A percentile compares a stretch with the other conserved stretches of the same genome.
phyloP scores from a whole-genome alignment of 140 eudicot genomes.

The Artemisia princeps region DNA sequence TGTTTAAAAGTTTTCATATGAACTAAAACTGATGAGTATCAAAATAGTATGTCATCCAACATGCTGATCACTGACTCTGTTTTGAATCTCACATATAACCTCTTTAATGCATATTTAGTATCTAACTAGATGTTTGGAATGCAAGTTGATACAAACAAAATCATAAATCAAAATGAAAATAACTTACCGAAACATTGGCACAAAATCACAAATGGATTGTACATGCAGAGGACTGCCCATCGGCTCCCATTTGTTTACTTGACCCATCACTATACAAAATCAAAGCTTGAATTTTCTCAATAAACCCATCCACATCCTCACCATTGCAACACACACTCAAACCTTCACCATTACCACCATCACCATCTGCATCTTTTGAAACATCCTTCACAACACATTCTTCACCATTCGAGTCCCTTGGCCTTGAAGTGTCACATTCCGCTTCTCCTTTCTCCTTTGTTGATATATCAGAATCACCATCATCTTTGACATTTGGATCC shows the following conservation, averaged over 20 bases:
- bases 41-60: not conserved
- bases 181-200: constrained; percentile 5
- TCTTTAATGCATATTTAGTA: constrained; percentile 2
- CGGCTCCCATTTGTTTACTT: constrained; percentile 6
- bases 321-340: not conserved
- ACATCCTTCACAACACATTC: constrained; percentile 1
- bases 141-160: not conserved
- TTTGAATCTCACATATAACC: not conserved
- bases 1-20: not conserved
- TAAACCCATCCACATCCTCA: constrained; percentile 7
- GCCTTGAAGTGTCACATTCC: not conserved
- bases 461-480: constrained; percentile 13
- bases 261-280: constrained; percentile 14
- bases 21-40: not conserved
- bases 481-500: constrained; percentile 6
- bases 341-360: constrained; percentile 14
- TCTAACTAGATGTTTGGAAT: not conserved
- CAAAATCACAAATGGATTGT: not conserved
- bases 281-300: constrained; percentile 7
- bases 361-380: constrained; percentile 5
- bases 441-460: constrained; percentile 8
- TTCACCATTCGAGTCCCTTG: constrained; percentile 4
- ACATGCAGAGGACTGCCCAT: constrained; percentile 3
- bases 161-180: not conserved
- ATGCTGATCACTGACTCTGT: not conserved